Percentiles rank a stretch among this genome's conserved stretches.
phyloP scores from a whole-genome alignment of 176 grass and related monocot species.

The Musa schizocarpa region DNA sequence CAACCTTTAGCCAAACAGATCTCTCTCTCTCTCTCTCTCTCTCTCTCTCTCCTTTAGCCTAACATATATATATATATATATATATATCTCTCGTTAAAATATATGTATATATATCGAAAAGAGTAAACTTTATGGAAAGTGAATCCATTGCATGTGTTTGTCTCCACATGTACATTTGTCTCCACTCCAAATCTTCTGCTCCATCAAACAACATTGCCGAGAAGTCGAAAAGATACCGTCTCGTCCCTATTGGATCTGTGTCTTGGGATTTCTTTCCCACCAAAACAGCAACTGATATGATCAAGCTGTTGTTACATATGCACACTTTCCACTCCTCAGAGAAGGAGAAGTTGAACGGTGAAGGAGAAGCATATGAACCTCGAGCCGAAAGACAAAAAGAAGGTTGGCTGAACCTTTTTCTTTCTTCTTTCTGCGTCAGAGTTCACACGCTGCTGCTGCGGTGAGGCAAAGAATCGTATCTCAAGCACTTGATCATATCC shows the following conservation, averaged over 20 bases:
- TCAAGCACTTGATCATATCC: background rate
- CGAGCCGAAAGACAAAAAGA: background rate
- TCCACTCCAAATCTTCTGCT: background rate
- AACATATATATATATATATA: too few relatives aligned
- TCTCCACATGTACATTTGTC: too few relatives aligned
- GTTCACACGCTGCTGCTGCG: slow-evolving; percentile 4
- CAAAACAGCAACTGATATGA: background rate
- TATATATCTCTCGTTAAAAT: too few relatives aligned
- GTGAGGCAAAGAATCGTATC: background rate
- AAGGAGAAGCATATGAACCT: background rate
- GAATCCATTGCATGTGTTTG: too few relatives aligned
- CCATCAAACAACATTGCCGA: background rate
- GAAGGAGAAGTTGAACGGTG: background rate
- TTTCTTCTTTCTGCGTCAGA: background rate
- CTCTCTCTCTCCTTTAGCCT: background rate
- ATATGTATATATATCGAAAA: too few relatives aligned
- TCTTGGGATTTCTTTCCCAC: too few relatives aligned
- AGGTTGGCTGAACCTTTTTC: background rate
- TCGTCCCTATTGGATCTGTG: too few relatives aligned
- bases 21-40: background rate
- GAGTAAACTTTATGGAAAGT: too few relatives aligned
- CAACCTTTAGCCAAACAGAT: background rate
- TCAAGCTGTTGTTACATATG: background rate
- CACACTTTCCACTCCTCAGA: background rate
- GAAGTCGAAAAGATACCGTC: background rate